Conservation (phyloP, 1,284 basidiomycete genomes). For the Inonotus hispidus region DNA sequence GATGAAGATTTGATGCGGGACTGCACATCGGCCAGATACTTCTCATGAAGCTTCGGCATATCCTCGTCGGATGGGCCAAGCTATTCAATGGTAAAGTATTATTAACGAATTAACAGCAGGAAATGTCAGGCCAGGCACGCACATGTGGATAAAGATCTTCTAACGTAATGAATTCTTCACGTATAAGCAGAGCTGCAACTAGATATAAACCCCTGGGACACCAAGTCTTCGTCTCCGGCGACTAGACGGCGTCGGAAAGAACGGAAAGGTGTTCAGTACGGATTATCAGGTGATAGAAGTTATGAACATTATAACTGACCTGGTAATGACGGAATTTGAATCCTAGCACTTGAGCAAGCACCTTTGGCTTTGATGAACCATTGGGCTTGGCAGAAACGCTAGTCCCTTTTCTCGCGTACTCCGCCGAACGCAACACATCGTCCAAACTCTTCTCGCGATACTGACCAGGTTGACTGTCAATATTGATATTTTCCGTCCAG, state of each 20-base stretch:
- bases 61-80: constrained; percentile 71
- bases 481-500: constrained; percentile 30
- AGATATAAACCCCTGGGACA: constrained; percentile 76
- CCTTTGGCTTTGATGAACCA: constrained; percentile 43
- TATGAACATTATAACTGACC: constrained; percentile 38
- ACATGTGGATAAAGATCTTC: constrained; percentile 88
- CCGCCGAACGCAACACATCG: constrained; percentile 54
- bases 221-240: constrained; percentile 48
- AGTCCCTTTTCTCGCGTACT: constrained; percentile 25
- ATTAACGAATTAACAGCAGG: constrained; percentile 19
- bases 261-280: constrained; percentile 12
- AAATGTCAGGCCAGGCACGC: constrained; percentile 21
- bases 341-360: constrained; percentile 88
- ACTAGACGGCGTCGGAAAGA: constrained; percentile 33
- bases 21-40: constrained; percentile 65
- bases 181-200: constrained; percentile 83
- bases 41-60: constrained; percentile 63
- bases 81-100: constrained; percentile 34
- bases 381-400: constrained; percentile 21
- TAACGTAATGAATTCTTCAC: constrained; percentile 80
- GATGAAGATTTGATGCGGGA: constrained; percentile 63
- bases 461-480: constrained; percentile 34
- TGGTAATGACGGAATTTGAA: constrained; percentile 95
- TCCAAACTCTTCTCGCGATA: constrained; percentile 61
- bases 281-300: constrained; percentile 8